A percentile compares a stretch with the other conserved stretches of the same genome.
These are phyloP conservation scores for Endotrypanum monterogeii DNA, from an alignment of 208 protist species.

Conservation along the genomic window DNA sequence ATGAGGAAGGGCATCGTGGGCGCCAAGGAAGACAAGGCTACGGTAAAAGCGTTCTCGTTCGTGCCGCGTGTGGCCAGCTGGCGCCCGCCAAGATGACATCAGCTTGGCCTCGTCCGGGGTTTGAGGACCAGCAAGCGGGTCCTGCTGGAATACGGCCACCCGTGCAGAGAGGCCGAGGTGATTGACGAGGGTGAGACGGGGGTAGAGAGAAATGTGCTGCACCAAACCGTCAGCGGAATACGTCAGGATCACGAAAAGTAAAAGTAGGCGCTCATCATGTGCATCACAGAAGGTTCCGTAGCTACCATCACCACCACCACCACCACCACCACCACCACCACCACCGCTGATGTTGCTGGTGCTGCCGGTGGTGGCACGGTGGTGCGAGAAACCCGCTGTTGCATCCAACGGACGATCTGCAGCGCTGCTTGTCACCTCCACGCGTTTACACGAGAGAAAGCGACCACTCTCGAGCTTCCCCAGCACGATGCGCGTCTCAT, in stretches of 20 bases:
- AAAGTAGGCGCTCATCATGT: conserved; percentile 46
- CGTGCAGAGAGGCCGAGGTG: conserved; percentile 69
- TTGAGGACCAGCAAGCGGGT: conserved; percentile 47
- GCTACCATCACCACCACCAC: no score
- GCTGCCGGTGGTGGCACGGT: not conserved
- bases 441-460: conserved; percentile 23
- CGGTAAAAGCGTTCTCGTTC: conserved; percentile 33
- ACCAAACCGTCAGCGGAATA: conserved; percentile 50
- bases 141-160: conserved; percentile 60
- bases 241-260: conserved; percentile 55
- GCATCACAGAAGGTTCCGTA: conserved; percentile 13
- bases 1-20: conserved; percentile 59
- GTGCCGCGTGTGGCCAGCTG: conserved; percentile 17
- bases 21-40: conserved; percentile 54
- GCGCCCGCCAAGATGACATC: conserved; percentile 39
- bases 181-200: conserved; percentile 70
- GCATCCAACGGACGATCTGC: not conserved
- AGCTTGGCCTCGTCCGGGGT: conserved; percentile 35
- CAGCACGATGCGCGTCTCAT: conserved; percentile 30
- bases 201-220: conserved; percentile 58
- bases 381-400: not conserved
- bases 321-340: no score
- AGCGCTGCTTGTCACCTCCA: not conserved
- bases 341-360: no score
- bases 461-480: conserved; percentile 32